These are phyloP conservation scores for Aspergillus uvarum DNA, from an alignment of 2,329 filamentous ascomycete genomes.

Conservation along the genomic window DNA sequence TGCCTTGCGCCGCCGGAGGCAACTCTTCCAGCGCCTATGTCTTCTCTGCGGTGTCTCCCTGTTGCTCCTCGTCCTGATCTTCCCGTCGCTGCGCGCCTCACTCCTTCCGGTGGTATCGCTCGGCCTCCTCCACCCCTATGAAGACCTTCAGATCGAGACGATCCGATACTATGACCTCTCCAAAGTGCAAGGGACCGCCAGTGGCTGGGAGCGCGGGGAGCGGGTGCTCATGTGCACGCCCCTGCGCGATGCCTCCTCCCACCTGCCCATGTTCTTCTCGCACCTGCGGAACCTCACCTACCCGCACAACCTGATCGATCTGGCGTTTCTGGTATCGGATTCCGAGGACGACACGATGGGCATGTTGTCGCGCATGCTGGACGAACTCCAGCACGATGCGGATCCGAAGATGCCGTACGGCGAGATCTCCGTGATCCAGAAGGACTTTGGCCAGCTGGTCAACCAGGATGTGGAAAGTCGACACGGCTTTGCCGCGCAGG, in stretches of 20 bases:
- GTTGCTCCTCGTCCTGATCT: conserved; percentile 67
- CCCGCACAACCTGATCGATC: conserved; percentile 91
- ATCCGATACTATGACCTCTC: conserved; percentile 96
- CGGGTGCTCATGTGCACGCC: conserved; percentile 93
- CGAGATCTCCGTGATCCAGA: conserved; percentile 96
- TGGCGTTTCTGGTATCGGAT: conserved; percentile 95
- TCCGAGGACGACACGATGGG: conserved; percentile 88
- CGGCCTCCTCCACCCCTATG: conserved; percentile 65
- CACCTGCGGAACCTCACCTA: conserved; percentile 96
- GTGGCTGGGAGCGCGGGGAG: conserved; percentile 95
- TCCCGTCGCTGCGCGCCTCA: conserved; percentile 69
- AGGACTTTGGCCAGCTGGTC: conserved; percentile 97
- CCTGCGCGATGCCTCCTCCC: conserved; percentile 84
- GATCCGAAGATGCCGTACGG: conserved; percentile 83
- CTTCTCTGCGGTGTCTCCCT: conserved; percentile 57
- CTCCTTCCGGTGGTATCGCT: conserved; percentile 64
- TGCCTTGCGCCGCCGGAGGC: conserved; percentile 69
- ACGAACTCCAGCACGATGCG: conserved; percentile 74
- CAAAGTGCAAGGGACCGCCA: conserved; percentile 84
- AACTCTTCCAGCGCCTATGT: conserved; percentile 68
- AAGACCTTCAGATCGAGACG: conserved; percentile 82
- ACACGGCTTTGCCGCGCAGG: conserved; percentile 95
- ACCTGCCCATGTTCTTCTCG: conserved; percentile 98
- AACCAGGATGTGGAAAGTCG: conserved; percentile 97
- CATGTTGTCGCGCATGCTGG: conserved; percentile 71